Conservation (phyloP, 2,329 filamentous ascomycete genomes). For the Xylariales sp. region DNA sequence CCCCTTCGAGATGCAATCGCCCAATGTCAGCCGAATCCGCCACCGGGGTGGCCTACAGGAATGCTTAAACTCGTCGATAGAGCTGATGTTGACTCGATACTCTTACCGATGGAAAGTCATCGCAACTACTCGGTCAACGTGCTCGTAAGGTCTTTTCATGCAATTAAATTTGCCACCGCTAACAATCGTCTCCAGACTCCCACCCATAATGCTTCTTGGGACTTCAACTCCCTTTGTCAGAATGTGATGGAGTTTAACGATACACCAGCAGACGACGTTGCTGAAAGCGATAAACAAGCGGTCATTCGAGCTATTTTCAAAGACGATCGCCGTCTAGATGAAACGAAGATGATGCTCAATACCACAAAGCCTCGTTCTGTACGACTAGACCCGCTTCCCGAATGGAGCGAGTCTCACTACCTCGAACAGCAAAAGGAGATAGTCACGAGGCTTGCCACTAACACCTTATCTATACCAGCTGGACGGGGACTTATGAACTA, state of each 20-base stretch:
- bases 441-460: constrained; percentile 84
- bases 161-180: not conserved
- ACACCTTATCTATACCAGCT: constrained; percentile 88
- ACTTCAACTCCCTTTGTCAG: constrained; percentile 82
- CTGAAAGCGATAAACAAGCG: constrained; percentile 84
- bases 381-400: constrained; percentile 78
- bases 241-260: constrained; percentile 69
- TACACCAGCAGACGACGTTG: constrained; percentile 78
- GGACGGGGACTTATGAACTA: constrained; percentile 91
- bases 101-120: constrained; percentile 60
- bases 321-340: constrained; percentile 88
- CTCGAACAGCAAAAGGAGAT: constrained; percentile 93
- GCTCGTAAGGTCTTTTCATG: constrained; percentile 53
- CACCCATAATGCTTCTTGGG: constrained; percentile 75
- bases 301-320: constrained; percentile 90
- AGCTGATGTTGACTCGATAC: constrained; percentile 79
- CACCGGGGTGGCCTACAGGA: constrained; percentile 77
- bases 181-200: constrained; percentile 58
- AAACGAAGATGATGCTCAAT: constrained; percentile 86
- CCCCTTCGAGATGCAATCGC: constrained; percentile 86
- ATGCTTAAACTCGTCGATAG: constrained; percentile 82
- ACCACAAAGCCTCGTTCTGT: constrained; percentile 83
- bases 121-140: constrained; percentile 53
- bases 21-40: constrained; percentile 85
- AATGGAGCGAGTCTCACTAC: constrained; percentile 86